phyloP scores from a whole-genome alignment of 345 rosid species.

The Physaria fendleri region DNA sequence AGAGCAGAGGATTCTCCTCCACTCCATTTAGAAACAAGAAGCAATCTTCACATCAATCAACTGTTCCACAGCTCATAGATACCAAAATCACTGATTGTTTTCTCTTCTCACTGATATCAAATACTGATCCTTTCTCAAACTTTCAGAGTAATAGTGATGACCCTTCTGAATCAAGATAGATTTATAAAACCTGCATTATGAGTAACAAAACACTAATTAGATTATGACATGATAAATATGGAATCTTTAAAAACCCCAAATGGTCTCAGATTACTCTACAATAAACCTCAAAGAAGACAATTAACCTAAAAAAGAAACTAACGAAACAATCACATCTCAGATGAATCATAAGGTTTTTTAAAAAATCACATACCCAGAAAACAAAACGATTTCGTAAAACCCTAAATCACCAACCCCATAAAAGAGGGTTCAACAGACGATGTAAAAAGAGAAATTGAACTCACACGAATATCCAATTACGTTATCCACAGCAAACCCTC shows the following conservation, averaged over 20 bases:
- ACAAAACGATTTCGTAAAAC: conserved; percentile 5
- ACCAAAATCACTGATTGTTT: not conserved
- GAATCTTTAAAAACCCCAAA: not conserved
- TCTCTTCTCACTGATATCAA: not conserved
- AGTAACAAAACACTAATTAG: not conserved
- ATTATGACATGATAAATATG: not conserved
- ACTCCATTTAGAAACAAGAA: conserved; percentile 44
- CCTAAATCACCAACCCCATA: conserved; percentile 20
- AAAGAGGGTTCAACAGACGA: not conserved
- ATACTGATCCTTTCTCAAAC: not conserved
- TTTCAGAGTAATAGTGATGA: not conserved
- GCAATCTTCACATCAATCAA: conserved; percentile 3
- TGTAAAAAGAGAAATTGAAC: not conserved
- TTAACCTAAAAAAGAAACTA: not conserved
- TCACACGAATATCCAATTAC: not conserved
- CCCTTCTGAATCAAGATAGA: not conserved
- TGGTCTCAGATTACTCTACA: not conserved
- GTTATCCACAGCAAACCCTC: not conserved
- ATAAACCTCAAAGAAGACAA: too few relatives aligned
- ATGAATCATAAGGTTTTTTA: not conserved
- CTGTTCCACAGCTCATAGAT: not conserved
- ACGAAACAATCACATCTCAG: not conserved
- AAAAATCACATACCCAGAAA: not conserved
- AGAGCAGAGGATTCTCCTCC: conserved; percentile 21
- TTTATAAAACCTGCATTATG: conserved; percentile 13